These are phyloP conservation scores for Ramicandelaber brevisporus DNA, from an alignment of 192 early-diverging fungal genomes.

Conservation along the genomic window DNA sequence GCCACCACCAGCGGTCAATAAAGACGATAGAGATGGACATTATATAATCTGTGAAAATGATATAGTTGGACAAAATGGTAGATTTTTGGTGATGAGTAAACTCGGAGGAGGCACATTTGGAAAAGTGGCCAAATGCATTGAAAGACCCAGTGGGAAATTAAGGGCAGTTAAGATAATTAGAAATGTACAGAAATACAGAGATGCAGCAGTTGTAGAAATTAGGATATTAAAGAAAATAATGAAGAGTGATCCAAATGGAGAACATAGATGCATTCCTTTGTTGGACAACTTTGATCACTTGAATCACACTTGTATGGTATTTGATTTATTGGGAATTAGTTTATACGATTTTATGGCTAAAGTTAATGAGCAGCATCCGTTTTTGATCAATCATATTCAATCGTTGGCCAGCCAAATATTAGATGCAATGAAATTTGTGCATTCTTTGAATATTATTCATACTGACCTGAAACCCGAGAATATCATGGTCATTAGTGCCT, in stretches of 20 bases:
- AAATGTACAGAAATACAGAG: slow-evolving; percentile 78
- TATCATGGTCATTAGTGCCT: slow-evolving; percentile 47
- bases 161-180: slow-evolving; percentile 88
- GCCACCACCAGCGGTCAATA: no score
- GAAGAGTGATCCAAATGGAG: slow-evolving; percentile 51
- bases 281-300: slow-evolving; percentile 60
- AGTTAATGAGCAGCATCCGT: slow-evolving; percentile 67
- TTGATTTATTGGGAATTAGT: slow-evolving; percentile 64
- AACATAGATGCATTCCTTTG: slow-evolving; percentile 71
- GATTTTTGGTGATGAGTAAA: no score
- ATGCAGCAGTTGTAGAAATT: slow-evolving; percentile 78
- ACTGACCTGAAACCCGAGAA: slow-evolving; percentile 97
- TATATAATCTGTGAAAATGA: no score
- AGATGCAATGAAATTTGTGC: slow-evolving; percentile 72
- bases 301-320: slow-evolving; percentile 96
- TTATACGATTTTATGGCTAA: slow-evolving; percentile 97
- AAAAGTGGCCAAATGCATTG: slow-evolving; percentile 77
- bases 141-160: slow-evolving; percentile 22
- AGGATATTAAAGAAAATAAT: slow-evolving; percentile 57
- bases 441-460: slow-evolving; percentile 66
- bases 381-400: slow-evolving; percentile 63
- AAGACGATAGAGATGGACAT: no score
- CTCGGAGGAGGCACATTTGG: slow-evolving; percentile 97
- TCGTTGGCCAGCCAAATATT: slow-evolving; percentile 65
- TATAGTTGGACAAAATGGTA: no score